These are phyloP conservation scores for Royoungia palumana DNA, from an alignment of 768 basidiomycete species.

Conservation along the genomic window DNA sequence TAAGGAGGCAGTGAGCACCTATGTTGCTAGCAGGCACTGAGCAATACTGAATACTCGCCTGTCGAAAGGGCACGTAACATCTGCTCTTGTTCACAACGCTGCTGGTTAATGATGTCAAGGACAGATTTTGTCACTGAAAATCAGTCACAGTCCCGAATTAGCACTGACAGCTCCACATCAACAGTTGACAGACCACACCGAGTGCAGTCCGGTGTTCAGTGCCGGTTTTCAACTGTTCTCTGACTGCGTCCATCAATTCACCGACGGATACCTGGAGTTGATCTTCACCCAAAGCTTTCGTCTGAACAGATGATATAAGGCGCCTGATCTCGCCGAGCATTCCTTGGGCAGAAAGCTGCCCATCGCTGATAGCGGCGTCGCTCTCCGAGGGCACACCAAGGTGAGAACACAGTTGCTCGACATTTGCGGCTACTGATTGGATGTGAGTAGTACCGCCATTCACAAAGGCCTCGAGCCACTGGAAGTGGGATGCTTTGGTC, in stretches of 20 bases:
- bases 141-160: slow-evolving; percentile 5
- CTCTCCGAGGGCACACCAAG: slow-evolving; percentile 40
- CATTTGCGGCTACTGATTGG: slow-evolving; percentile 52
- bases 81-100: slow-evolving; percentile 68
- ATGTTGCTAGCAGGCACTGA: neutral
- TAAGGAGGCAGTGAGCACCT: neutral
- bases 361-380: slow-evolving; percentile 3
- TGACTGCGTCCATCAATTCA: slow-evolving; percentile 38
- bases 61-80: slow-evolving; percentile 63
- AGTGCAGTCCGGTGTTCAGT: slow-evolving; percentile 41
- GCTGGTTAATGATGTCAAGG: slow-evolving; percentile 60
- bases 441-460: slow-evolving; percentile 73
- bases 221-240: slow-evolving; percentile 38
- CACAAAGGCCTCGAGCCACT: slow-evolving; percentile 87
- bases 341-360: slow-evolving; percentile 17
- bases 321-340: slow-evolving; percentile 35
- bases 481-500: neutral
- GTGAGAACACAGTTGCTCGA: slow-evolving; percentile 57
- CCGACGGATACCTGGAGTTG: slow-evolving; percentile 34
- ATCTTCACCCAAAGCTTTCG: slow-evolving; percentile 29
- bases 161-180: slow-evolving; percentile 5
- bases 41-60: slow-evolving; percentile 39
- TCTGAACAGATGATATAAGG: slow-evolving; percentile 34
- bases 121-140: slow-evolving; percentile 55
- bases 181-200: slow-evolving; percentile 25